phyloP scores from a whole-genome alignment of 1,284 basidiomycete species.

The Porogramme epimiltina region DNA sequence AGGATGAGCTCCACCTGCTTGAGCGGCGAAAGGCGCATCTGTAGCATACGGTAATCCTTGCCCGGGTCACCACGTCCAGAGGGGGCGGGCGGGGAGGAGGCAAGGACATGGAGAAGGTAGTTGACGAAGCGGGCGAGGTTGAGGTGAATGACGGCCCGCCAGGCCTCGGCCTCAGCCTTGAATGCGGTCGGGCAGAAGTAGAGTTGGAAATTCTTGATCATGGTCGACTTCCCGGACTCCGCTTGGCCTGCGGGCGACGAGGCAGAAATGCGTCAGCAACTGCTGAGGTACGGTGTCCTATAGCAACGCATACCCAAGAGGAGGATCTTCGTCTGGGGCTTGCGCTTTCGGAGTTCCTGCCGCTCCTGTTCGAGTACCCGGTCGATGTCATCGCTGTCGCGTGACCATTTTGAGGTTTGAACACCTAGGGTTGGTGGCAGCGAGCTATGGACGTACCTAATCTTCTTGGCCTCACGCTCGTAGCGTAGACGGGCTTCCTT shows the following conservation, averaged over 20 bases:
- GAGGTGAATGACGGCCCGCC: constrained; percentile 64
- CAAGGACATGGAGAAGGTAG: constrained; percentile 51
- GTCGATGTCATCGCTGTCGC: constrained; percentile 57
- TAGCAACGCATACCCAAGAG: constrained; percentile 47
- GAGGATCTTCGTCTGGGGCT: constrained; percentile 46
- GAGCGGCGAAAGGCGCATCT: constrained; percentile 54
- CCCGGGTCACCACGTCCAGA: constrained; percentile 4
- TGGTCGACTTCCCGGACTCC: constrained; percentile 67
- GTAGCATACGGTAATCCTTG: constrained; percentile 47
- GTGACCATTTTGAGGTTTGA: constrained; percentile 27
- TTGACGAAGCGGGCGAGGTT: constrained; percentile 64
- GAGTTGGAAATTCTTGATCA: constrained; percentile 66
- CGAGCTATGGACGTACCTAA: constrained; percentile 13
- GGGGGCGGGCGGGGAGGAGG: not conserved
- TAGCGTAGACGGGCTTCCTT: constrained; percentile 37
- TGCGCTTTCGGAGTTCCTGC: constrained; percentile 38
- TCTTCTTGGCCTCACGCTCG: constrained; percentile 44
- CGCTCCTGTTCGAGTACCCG: constrained; percentile 47
- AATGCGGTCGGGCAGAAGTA: constrained; percentile 62
- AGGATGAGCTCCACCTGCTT: constrained; percentile 57
- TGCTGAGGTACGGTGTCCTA: not conserved
- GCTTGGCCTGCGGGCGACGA: constrained; percentile 49
- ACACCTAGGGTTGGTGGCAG: too few species aligned
- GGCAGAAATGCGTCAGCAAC: not conserved
- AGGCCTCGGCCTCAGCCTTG: constrained; percentile 53